These are phyloP conservation scores for Aspergillus pseudoglaucus DNA, from an alignment of 2,329 filamentous ascomycete genomes.

Conservation along the genomic window DNA sequence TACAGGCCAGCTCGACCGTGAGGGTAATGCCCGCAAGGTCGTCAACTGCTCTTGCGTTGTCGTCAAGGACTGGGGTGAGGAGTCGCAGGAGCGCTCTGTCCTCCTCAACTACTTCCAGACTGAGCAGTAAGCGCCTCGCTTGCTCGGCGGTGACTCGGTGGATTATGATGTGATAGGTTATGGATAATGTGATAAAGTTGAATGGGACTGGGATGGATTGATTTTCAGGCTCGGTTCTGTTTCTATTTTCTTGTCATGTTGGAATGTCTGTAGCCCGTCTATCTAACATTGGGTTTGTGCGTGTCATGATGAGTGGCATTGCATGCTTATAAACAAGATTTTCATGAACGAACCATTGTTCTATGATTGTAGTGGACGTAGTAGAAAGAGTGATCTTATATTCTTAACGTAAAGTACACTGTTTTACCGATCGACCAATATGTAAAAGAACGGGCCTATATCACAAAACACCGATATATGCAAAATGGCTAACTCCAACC, in stretches of 20 bases:
- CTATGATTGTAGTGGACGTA: neutral
- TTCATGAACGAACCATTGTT: neutral
- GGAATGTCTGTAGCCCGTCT: too few species aligned
- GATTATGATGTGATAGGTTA: neutral
- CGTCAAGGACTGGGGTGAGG: slow-evolving; percentile 99
- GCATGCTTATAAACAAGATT: neutral
- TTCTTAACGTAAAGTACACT: too few species aligned
- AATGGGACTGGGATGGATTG: neutral
- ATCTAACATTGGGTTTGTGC: too few species aligned
- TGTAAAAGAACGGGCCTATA: neutral
- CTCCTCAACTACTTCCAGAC: slow-evolving; percentile 99
- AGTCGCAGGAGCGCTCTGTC: slow-evolving; percentile 96
- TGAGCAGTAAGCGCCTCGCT: slow-evolving; percentile 40
- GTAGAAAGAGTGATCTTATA: too few species aligned
- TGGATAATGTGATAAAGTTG: neutral
- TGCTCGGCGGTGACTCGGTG: neutral
- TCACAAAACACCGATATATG: neutral
- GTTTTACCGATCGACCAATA: neutral
- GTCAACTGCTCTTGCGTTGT: slow-evolving; percentile 99
- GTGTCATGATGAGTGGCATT: too few species aligned
- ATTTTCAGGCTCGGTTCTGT: too few species aligned
- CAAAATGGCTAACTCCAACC: neutral
- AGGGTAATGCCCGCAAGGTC: slow-evolving; percentile 99
- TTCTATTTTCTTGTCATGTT: too few species aligned
- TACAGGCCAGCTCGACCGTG: slow-evolving; percentile 91